A percentile compares a stretch with the other conserved stretches of the same genome.
Evolutionary conservation across 129 eudicot genomes (phyloP).

Genomic region (Sambucus nigra): DNA sequence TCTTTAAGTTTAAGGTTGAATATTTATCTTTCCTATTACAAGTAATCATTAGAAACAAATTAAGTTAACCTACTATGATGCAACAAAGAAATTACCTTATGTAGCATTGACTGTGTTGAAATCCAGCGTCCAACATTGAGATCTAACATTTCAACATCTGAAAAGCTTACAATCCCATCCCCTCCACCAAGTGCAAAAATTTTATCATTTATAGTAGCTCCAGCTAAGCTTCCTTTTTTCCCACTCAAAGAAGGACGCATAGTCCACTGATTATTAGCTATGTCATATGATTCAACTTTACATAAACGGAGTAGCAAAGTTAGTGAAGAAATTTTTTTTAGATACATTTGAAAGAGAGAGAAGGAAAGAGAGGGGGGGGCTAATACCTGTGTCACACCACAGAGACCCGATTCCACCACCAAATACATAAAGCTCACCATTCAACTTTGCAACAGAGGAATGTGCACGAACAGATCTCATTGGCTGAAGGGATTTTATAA

Average conservation of each 20-base stretch:
- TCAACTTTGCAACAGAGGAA: constrained; percentile 48
- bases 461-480: constrained; percentile 48
- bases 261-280: constrained; percentile 43
- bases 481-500: constrained; percentile 37
- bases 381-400: constrained; percentile 85
- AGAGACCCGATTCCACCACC: constrained; percentile 59
- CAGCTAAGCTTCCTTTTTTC: constrained; percentile 65
- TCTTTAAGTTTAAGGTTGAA: no score
- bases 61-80: background rate
- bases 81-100: constrained; percentile 39
- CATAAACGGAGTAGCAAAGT: constrained; percentile 7
- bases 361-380: constrained; percentile 6
- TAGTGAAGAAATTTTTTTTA: background rate
- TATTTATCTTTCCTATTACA: no score
- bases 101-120: constrained; percentile 57
- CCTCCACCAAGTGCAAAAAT: constrained; percentile 82
- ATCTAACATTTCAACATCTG: constrained; percentile 76
- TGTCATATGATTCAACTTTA: constrained; percentile 69
- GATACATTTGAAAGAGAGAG: background rate
- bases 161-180: constrained; percentile 41
- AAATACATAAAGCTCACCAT: constrained; percentile 54
- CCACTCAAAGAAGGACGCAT: constrained; percentile 42
- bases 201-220: constrained; percentile 49
- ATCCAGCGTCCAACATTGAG: constrained; percentile 63
- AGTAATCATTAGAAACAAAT: no score